These are phyloP conservation scores for Yamadazyma takamatsuzukensis DNA, from an alignment of 805 yeast genomes.

Conservation along the genomic window DNA sequence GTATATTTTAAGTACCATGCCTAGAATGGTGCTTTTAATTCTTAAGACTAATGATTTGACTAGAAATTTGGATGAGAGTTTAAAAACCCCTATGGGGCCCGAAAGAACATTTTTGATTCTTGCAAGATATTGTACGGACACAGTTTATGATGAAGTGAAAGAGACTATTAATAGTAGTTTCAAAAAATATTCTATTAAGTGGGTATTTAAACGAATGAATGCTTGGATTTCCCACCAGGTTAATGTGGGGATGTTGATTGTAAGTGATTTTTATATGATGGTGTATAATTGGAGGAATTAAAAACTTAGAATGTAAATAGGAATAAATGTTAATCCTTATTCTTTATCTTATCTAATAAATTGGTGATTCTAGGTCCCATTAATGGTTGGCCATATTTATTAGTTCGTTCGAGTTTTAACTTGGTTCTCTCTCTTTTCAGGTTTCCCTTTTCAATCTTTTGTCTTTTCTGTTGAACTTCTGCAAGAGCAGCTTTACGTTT, in stretches of 20 bases:
- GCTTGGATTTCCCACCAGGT: slow-evolving; percentile 35
- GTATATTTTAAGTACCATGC: slow-evolving; percentile 74
- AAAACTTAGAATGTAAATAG: not conserved
- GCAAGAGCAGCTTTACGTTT: slow-evolving; percentile 37
- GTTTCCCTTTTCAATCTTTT: slow-evolving; percentile 32
- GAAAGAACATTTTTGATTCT: slow-evolving; percentile 84
- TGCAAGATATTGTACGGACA: slow-evolving; percentile 84
- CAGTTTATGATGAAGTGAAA: slow-evolving; percentile 66
- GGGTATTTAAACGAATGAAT: slow-evolving; percentile 11
- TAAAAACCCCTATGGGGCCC: slow-evolving; percentile 80
- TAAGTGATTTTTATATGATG: slow-evolving; percentile 22
- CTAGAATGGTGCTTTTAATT: slow-evolving; percentile 79
- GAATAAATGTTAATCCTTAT: slow-evolving; percentile 2
- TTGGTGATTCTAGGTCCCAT: slow-evolving; percentile 87
- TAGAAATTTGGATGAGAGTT: slow-evolving; percentile 78
- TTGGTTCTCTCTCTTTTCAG: slow-evolving; percentile 42
- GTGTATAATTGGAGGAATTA: not conserved
- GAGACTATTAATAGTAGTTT: slow-evolving; percentile 30
- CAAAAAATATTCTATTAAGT: slow-evolving; percentile 16
- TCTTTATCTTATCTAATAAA: slow-evolving; percentile 70
- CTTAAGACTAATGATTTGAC: slow-evolving; percentile 93
- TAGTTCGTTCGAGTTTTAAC: slow-evolving; percentile 43
- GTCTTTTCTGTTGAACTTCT: slow-evolving; percentile 34
- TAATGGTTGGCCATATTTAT: slow-evolving; percentile 78
- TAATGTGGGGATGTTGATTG: slow-evolving; percentile 26